Conservation (phyloP, 2,329 filamentous ascomycete genomes). For the Acephala macrosclerotiorum region DNA sequence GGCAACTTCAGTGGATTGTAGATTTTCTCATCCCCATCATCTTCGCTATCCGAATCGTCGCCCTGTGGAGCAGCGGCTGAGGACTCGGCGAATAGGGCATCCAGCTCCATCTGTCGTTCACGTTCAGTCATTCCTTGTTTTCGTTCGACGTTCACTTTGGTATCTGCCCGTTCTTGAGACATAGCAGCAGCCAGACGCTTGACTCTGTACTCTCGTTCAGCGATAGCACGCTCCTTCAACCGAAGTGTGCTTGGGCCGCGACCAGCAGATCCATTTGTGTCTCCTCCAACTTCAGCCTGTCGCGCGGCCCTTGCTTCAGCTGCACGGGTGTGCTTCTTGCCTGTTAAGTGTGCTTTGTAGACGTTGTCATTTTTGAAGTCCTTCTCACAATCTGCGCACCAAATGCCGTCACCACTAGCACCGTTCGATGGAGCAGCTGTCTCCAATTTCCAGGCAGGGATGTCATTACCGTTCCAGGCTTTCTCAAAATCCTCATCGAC, state of each 20-base stretch:
- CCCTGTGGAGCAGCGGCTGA: constrained; percentile 46
- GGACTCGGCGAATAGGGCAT: constrained; percentile 77
- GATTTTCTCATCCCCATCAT: constrained; percentile 82
- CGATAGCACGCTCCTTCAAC: constrained; percentile 88
- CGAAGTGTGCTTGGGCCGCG: constrained; percentile 49
- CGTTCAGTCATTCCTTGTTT: constrained; percentile 98
- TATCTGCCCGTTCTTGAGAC: constrained; percentile 87
- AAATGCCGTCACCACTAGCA: constrained; percentile 70
- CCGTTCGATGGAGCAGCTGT: constrained; percentile 33
- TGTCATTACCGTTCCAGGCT: constrained; percentile 80
- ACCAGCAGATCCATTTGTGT: constrained; percentile 37
- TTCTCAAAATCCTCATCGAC: constrained; percentile 87
- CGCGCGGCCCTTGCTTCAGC: constrained; percentile 69
- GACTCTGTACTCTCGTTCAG: constrained; percentile 85
- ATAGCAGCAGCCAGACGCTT: constrained; percentile 82
- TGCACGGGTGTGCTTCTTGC: constrained; percentile 92
- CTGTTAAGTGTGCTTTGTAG: constrained; percentile 86
- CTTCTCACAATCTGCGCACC: constrained; percentile 92
- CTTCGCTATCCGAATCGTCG: constrained; percentile 69
- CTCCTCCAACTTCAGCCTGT: constrained; percentile 48
- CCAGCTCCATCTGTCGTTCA: constrained; percentile 91
- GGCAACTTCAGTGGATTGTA: constrained; percentile 98
- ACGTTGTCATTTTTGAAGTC: constrained; percentile 96
- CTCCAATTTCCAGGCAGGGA: constrained; percentile 79
- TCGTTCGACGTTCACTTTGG: constrained; percentile 92